phyloP scores from a whole-genome alignment of 106 monocot genomes.

The Dioscorea zingiberensis region DNA sequence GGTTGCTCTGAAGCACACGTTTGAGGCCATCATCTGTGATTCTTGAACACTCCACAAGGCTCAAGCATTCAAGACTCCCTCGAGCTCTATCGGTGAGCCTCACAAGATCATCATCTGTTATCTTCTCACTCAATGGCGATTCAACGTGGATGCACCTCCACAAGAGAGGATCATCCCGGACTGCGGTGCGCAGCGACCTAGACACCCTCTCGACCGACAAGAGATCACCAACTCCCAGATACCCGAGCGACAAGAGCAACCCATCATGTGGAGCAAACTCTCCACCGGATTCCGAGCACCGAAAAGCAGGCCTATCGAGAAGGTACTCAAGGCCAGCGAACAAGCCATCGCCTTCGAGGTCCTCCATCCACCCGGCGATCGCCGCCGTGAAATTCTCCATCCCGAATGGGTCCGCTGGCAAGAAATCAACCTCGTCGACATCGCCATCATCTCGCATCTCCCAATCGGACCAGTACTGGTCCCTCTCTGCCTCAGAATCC shows the following conservation, averaged over 20 bases:
- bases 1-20: constrained; percentile 50
- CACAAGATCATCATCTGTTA: constrained; percentile 67
- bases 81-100: constrained; percentile 44
- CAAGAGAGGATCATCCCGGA: constrained; percentile 45
- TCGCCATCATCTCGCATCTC: constrained; percentile 1
- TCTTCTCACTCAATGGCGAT: constrained; percentile 32
- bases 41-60: constrained; percentile 40
- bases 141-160: constrained; percentile 71
- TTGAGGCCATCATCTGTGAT: constrained; percentile 74
- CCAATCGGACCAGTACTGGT: no score
- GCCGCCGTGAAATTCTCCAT: constrained; percentile 40
- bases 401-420: constrained; percentile 63
- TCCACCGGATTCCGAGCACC: background rate
- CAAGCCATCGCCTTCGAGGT: constrained; percentile 4
- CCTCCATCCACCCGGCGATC: constrained; percentile 45
- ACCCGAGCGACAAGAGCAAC: constrained; percentile 43
- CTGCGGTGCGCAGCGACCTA: constrained; percentile 41
- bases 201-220: constrained; percentile 72
- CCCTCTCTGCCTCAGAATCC: no score
- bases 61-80: constrained; percentile 58
- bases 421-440: constrained; percentile 25
- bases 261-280: constrained; percentile 40
- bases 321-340: constrained; percentile 8
- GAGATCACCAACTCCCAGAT: constrained; percentile 56
- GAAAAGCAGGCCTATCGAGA: constrained; percentile 2